phyloP scores from a whole-genome alignment of 345 rosid genomes.

The Rhodamnia argentea region DNA sequence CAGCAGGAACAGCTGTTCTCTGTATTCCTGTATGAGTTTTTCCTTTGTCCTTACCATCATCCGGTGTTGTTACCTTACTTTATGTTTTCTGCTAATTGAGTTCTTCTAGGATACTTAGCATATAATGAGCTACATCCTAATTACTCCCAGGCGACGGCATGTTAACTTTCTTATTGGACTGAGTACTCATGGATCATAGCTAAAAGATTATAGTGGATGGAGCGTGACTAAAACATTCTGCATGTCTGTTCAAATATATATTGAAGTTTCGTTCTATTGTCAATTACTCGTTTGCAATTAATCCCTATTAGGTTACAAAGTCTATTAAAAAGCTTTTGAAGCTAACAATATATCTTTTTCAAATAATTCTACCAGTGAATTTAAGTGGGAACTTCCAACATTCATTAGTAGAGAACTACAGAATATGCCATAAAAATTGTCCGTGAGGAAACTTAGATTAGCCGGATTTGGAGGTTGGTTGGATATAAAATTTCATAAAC shows the following conservation, averaged over 20 bases:
- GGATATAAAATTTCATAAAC: neutral
- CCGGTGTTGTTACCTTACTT: neutral
- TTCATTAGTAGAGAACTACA: neutral
- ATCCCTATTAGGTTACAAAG: neutral
- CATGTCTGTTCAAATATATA: neutral
- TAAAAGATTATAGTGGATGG: neutral
- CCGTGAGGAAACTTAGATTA: neutral
- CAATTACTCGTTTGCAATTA: neutral
- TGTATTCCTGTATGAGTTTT: slow-evolving; percentile 46
- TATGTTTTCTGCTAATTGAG: neutral
- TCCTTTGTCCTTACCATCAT: neutral
- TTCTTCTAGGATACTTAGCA: neutral
- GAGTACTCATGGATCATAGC: neutral
- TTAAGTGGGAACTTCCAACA: neutral
- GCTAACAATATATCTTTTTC: neutral
- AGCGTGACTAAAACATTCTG: neutral
- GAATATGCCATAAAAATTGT: neutral
- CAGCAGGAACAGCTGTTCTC: slow-evolving; percentile 66
- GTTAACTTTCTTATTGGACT: neutral
- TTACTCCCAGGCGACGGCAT: neutral
- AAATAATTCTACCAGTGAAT: neutral
- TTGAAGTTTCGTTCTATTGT: neutral
- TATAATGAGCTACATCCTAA: neutral
- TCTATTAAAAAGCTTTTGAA: neutral
- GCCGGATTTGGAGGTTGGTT: neutral